Evolutionary conservation across 1,139 yeast species (phyloP).

Genomic region (Blastobotrys indianensis): DNA sequence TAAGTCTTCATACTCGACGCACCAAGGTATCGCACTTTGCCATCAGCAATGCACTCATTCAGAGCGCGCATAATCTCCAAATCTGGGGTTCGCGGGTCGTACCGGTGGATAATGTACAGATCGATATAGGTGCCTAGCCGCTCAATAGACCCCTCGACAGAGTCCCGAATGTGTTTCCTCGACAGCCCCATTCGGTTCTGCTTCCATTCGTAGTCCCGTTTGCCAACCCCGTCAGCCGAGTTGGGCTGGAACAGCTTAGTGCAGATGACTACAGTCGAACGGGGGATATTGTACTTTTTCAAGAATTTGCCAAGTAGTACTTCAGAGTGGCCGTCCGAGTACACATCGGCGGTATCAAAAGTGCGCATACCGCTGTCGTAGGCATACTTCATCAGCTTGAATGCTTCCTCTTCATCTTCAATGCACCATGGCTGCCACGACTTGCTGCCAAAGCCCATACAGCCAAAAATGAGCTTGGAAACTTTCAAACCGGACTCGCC

Average conservation of each 20-base stretch:
- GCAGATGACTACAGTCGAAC: constrained; percentile 35
- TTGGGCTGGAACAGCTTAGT: constrained; percentile 25
- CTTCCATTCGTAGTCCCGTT: constrained; percentile 34
- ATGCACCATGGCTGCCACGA: constrained; percentile 47
- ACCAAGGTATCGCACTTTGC: constrained; percentile 48
- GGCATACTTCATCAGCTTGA: constrained; percentile 42
- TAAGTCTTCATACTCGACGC: constrained; percentile 46
- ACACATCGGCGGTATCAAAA: constrained; percentile 44
- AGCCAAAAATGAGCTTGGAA: constrained; percentile 50
- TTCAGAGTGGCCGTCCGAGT: constrained; percentile 41
- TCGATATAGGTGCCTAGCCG: constrained; percentile 14
- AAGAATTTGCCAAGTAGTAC: constrained; percentile 37
- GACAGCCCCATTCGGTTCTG: constrained; percentile 39
- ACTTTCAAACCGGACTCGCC: constrained; percentile 40
- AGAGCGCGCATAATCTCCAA: constrained; percentile 50
- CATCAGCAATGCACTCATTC: constrained; percentile 45
- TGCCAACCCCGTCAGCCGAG: constrained; percentile 40
- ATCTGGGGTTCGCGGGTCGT: constrained; percentile 13
- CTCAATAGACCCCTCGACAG: constrained; percentile 23
- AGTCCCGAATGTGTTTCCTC: constrained; percentile 44
- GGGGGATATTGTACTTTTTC: constrained; percentile 35
- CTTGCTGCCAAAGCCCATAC: constrained; percentile 51
- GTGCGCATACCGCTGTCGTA: constrained; percentile 47
- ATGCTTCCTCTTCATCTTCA: constrained; percentile 39
- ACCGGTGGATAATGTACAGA: constrained; percentile 17